These are phyloP conservation scores for Melastoma malabathricum DNA, from an alignment of 345 rosid species.

Conservation along the genomic window DNA sequence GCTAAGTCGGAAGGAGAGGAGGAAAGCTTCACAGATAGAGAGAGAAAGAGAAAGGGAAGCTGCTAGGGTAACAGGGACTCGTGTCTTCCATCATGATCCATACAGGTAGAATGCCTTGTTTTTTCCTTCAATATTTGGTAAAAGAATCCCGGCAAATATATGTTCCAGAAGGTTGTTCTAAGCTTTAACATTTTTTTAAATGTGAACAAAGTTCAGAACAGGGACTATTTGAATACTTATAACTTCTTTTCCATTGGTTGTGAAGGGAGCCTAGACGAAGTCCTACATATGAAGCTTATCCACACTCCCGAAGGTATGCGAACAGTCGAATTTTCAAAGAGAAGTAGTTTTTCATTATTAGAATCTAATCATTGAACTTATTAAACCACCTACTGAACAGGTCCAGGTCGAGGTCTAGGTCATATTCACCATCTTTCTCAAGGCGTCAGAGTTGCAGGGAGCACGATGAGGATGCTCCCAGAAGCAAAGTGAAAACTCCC, in stretches of 20 bases:
- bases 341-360: not conserved
- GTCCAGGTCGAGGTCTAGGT: constrained; percentile 67
- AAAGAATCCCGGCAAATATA: constrained; percentile 1
- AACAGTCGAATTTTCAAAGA: not conserved
- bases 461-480: constrained; percentile 40
- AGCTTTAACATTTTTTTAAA: not conserved
- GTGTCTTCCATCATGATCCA: constrained; percentile 73
- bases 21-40: constrained; percentile 87
- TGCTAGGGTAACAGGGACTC: constrained; percentile 47
- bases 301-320: constrained; percentile 69
- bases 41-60: constrained; percentile 89
- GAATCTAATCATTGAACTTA: no score
- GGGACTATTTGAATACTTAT: not conserved
- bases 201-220: no score
- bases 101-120: constrained; percentile 40
- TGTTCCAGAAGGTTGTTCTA: constrained; percentile 10
- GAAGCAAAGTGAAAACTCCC: constrained; percentile 56
- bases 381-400: constrained; percentile 13
- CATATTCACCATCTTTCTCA: constrained; percentile 68
- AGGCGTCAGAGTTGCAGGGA: constrained; percentile 51
- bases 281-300: constrained; percentile 94
- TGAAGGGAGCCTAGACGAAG: constrained; percentile 76
- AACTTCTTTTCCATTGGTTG: constrained; percentile 3
- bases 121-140: not conserved
- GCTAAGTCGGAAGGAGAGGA: constrained; percentile 94